Base-by-base conservation (phyloP, 2,329 filamentous ascomycete species). In the Botrytis porri region DNA sequence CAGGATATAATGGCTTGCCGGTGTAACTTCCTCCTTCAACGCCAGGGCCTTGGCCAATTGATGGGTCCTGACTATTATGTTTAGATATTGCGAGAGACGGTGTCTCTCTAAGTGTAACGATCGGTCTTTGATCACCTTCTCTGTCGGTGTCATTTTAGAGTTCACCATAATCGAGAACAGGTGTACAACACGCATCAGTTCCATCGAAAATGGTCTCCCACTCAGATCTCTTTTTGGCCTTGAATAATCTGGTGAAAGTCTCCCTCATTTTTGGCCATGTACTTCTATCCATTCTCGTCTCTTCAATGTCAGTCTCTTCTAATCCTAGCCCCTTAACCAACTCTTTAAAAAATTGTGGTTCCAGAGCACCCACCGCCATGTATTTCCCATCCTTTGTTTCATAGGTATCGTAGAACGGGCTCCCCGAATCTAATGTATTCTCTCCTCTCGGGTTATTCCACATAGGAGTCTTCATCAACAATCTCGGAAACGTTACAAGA, bases 171-270 rank as follows among this genome's bases (percentile, higher is more conserved):
- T 90, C 90, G 60, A 97, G 84, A 1, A 98, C 93, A 0, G 95
- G 95, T n/a, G 93, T 94, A 75, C 92, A 94, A 81, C 95, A 98
- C 1, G 95, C 95, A 83, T 98, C 95, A 0, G 93, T 96, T 18
- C 92, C 93, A 80, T 97, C 93, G 80, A 98, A 98, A 9, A 97
- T 84, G 5, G 74, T 80, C 82, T 97, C 95, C 95, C 95, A 98
- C 81, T 97, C 91, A 0, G 82, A 80, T 48, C 95, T 86, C 7
- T 91, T 92, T 83, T 90, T 93, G 62, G 84, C 82, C 80, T 86
- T 88, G 82, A 98, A 98, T 0, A 84, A 85, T 5, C 80, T 80
- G 4, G 86, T 86, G 76, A 97, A 91, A 4, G 89, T 80, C 1
- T 82, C 79, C 69, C 86, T 86, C 77, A 98, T 85, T 64, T 85